Evolutionary conservation across 2,329 filamentous ascomycete species (phyloP).

Genomic region (Didymella exigua): DNA sequence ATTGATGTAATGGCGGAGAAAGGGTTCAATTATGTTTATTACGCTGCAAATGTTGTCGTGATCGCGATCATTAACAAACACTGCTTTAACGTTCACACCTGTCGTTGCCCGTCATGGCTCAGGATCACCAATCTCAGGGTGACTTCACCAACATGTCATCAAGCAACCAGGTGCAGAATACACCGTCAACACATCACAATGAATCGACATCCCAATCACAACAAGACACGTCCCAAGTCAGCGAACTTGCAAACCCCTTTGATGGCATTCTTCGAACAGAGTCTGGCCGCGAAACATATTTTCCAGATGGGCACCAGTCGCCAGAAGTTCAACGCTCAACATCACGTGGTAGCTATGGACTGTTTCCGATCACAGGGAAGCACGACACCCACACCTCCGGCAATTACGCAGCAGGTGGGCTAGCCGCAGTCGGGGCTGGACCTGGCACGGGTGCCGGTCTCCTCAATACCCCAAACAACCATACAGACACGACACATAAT

Average conservation of each 20-base stretch:
- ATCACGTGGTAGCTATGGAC: slow-evolving; percentile 6
- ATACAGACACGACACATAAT: not conserved
- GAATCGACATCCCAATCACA: slow-evolving; percentile 5
- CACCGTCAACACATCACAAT: not conserved
- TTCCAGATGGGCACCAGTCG: slow-evolving; percentile 30
- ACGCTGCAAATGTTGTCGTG: slow-evolving; percentile 8
- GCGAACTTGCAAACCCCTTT: slow-evolving; percentile 5
- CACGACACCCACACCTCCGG: not conserved
- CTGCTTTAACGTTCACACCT: slow-evolving; percentile 8
- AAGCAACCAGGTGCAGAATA: slow-evolving; percentile 6
- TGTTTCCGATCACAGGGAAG: slow-evolving; percentile 8
- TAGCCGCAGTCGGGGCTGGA: not conserved
- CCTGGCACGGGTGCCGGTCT: slow-evolving; percentile 9
- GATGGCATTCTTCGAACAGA: slow-evolving; percentile 31
- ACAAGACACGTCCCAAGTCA: not conserved
- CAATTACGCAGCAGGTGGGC: slow-evolving; percentile 1
- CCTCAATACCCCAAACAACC: not conserved
- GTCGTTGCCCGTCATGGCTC: slow-evolving; percentile 22
- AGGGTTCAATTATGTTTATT: slow-evolving; percentile 8
- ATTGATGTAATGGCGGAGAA: slow-evolving; percentile 11
- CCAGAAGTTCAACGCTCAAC: not conserved
- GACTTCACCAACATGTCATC: slow-evolving; percentile 17
- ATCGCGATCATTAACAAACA: not conserved
- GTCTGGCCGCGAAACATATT: slow-evolving; percentile 39
- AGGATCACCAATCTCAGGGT: slow-evolving; percentile 16